These are phyloP conservation scores for Apiospora pterosperma DNA, from an alignment of 2,329 filamentous ascomycete genomes.

Conservation along the genomic window DNA sequence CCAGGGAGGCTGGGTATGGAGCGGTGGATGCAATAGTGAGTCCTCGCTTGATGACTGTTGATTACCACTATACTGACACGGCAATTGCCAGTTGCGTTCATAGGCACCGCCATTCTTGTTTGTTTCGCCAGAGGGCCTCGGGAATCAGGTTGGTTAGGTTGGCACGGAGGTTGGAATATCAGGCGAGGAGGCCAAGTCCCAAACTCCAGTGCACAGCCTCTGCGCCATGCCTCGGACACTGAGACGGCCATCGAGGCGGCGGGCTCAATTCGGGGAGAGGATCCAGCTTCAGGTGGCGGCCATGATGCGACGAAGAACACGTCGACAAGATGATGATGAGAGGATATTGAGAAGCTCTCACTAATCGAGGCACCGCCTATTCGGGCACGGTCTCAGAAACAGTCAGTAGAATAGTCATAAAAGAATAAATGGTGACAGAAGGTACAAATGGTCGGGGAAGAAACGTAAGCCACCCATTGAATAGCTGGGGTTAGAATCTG, in stretches of 20 bases:
- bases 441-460: too few species aligned
- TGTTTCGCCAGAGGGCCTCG: slow-evolving; percentile 35
- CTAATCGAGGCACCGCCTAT: too few species aligned
- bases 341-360: too few species aligned
- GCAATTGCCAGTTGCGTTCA: slow-evolving; percentile 31
- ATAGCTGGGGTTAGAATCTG: too few species aligned
- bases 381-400: too few species aligned
- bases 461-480: too few species aligned
- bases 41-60: neutral
- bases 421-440: too few species aligned
- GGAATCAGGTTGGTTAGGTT: slow-evolving; percentile 39
- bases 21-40: slow-evolving; percentile 38
- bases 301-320: neutral
- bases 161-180: slow-evolving; percentile 38
- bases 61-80: neutral
- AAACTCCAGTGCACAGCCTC: neutral
- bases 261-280: neutral
- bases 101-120: slow-evolving; percentile 32
- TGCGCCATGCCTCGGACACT: neutral
- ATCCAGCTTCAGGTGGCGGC: neutral
- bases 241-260: neutral
- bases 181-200: slow-evolving; percentile 17
- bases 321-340: neutral
- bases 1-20: slow-evolving; percentile 47
- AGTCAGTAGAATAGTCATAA: too few species aligned